Evolutionary conservation across 169 alveolate species (phyloP).

Genomic region (Cryptosporidium xiaoi): DNA sequence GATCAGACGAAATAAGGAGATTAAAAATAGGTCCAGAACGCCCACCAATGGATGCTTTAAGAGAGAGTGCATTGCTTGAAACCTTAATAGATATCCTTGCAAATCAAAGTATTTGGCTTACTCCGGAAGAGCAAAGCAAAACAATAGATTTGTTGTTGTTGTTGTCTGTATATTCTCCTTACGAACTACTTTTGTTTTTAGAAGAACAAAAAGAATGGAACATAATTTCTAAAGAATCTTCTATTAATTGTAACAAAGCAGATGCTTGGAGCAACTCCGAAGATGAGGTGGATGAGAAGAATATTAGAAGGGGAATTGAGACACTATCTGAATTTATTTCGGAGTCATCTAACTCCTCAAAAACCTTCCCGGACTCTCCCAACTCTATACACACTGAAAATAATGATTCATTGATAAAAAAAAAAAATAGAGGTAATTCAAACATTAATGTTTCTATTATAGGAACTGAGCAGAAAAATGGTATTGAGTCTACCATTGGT

Average conservation of each 20-base stretch:
- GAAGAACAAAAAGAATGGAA: constrained; percentile 73
- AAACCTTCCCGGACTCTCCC: constrained; percentile 3
- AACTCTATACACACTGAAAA: constrained; percentile 10
- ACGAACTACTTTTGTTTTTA: constrained; percentile 56
- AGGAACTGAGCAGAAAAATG: neutral
- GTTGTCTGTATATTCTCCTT: constrained; percentile 69
- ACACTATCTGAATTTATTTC: constrained; percentile 66
- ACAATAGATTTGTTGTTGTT: constrained; percentile 57
- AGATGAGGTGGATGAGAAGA: constrained; percentile 25
- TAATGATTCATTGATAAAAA: neutral
- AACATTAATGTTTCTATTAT: neutral
- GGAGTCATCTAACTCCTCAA: constrained; percentile 28
- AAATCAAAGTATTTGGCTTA: constrained; percentile 50
- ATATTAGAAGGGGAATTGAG: constrained; percentile 8
- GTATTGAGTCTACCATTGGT: constrained; percentile 41
- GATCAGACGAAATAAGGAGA: constrained; percentile 60
- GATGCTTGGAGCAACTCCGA: constrained; percentile 73
- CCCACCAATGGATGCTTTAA: constrained; percentile 73
- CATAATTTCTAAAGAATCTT: constrained; percentile 4
- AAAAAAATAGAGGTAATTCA: neutral
- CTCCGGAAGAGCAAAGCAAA: constrained; percentile 70
- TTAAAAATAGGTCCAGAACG: constrained; percentile 71
- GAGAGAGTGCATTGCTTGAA: constrained; percentile 72
- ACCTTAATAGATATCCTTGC: constrained; percentile 62
- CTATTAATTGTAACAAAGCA: constrained; percentile 6